Conservation (phyloP, 2,329 filamentous ascomycete species). For the Apiospora kogelbergensis region DNA sequence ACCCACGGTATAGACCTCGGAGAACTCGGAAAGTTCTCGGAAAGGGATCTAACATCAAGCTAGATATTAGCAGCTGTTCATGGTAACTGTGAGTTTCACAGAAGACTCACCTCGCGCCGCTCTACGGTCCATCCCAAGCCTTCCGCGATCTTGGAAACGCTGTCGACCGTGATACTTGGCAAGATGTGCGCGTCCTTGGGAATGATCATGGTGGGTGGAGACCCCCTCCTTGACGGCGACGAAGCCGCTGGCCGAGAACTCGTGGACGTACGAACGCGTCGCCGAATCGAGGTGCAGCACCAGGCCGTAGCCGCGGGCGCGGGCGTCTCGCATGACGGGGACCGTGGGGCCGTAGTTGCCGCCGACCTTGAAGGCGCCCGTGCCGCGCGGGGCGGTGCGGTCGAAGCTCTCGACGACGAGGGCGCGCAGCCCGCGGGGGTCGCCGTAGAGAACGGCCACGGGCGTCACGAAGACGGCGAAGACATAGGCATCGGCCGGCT, state of each 20-base stretch:
- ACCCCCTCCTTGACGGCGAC: too few relatives aligned
- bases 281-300: slow-evolving; percentile 68
- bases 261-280: slow-evolving; percentile 63
- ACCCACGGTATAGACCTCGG: too few relatives aligned
- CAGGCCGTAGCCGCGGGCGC: slow-evolving; percentile 62
- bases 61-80: too few relatives aligned
- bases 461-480: slow-evolving; percentile 64
- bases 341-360: slow-evolving; percentile 60
- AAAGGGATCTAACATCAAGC: too few relatives aligned
- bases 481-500: slow-evolving; percentile 60
- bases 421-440: slow-evolving; percentile 60
- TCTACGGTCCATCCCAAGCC: too few relatives aligned
- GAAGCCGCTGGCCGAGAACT: slow-evolving; percentile 69
- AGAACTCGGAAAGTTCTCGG: too few relatives aligned
- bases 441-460: slow-evolving; percentile 62
- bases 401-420: slow-evolving; percentile 70
- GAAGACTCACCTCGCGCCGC: too few relatives aligned
- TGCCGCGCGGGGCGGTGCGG: slow-evolving; percentile 64
- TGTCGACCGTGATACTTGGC: too few relatives aligned
- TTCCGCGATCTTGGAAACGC: too few relatives aligned
- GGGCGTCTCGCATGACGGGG: slow-evolving; percentile 53
- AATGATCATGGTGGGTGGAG: too few relatives aligned
- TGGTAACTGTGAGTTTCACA: too few relatives aligned
- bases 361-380: slow-evolving; percentile 65
- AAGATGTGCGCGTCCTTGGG: too few relatives aligned